These are phyloP conservation scores for Phyllostachys edulis DNA, from an alignment of 176 grass and related monocot species.

Conservation along the genomic window DNA sequence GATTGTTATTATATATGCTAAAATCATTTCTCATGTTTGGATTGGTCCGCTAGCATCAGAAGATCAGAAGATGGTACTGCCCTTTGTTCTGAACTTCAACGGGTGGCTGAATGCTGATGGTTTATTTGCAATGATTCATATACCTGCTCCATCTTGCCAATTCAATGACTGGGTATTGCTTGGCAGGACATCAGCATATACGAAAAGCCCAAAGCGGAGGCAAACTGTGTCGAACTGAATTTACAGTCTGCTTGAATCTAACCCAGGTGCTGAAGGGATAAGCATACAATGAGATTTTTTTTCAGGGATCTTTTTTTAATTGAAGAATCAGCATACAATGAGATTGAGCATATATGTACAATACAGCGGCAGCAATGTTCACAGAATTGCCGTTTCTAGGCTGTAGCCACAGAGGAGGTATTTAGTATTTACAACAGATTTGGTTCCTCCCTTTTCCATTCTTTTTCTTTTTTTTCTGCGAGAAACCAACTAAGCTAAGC, in stretches of 20 bases:
- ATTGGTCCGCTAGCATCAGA: background rate
- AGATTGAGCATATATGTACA: background rate
- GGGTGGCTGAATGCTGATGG: background rate
- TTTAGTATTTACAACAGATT: no score
- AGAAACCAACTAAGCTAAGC: background rate
- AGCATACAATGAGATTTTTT: background rate
- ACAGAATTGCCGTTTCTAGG: no score
- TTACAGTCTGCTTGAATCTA: background rate
- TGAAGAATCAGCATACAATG: background rate
- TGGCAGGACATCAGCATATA: no score
- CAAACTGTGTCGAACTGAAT: background rate
- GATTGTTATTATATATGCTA: background rate
- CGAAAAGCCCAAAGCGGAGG: background rate
- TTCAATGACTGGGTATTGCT: background rate
- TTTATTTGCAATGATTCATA: background rate
- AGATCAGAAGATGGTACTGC: background rate
- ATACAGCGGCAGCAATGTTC: no score
- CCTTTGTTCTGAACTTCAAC: background rate
- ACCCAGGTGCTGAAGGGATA: background rate
- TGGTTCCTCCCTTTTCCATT: background rate
- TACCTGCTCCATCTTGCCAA: no score
- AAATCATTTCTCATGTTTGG: background rate
- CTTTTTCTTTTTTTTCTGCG: background rate
- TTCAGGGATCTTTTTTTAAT: background rate
- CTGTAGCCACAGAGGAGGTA: no score